phyloP scores from a whole-genome alignment of 2,329 filamentous ascomycete genomes.

The Fusarium sp. region DNA sequence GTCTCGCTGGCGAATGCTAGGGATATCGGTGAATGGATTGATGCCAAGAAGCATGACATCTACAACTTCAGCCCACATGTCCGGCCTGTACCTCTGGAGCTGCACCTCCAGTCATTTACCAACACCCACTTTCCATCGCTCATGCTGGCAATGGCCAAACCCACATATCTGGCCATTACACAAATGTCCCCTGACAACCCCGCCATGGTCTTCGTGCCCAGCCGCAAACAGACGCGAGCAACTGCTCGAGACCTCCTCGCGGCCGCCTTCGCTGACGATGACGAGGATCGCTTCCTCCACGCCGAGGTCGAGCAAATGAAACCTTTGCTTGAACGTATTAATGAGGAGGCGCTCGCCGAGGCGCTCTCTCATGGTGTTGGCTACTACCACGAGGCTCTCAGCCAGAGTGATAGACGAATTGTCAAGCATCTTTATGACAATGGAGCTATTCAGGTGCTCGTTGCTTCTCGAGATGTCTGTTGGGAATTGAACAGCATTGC shows the following conservation, averaged over 20 bases:
- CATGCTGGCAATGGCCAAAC: conserved; percentile 98
- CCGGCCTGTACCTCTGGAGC: conserved; percentile 86
- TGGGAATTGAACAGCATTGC: conserved; percentile 93
- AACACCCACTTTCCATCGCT: conserved; percentile 97
- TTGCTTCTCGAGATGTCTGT: conserved; percentile 83
- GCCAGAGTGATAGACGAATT: conserved; percentile 87
- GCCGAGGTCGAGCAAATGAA: conserved; percentile 82
- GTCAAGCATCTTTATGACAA: conserved; percentile 91
- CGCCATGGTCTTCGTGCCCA: conserved; percentile 90
- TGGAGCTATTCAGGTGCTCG: conserved; percentile 86
- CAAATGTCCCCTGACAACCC: conserved; percentile 91
- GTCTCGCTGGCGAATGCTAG: conserved; percentile 93
- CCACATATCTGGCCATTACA: conserved; percentile 86
- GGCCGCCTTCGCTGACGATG: conserved; percentile 86
- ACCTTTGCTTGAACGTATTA: conserved; percentile 81
- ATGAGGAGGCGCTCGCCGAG: conserved; percentile 87
- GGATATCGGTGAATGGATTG: conserved; percentile 97
- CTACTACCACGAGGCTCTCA: conserved; percentile 96
- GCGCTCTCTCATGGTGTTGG: conserved; percentile 93
- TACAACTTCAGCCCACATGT: conserved; percentile 98
- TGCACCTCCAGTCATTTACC: conserved; percentile 94
- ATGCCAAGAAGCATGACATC: conserved; percentile 96
- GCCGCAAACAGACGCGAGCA: conserved; percentile 87
- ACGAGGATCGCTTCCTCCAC: conserved; percentile 93
- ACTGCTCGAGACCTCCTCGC: conserved; percentile 88